Conservation (phyloP, 2,329 filamentous ascomycete genomes). For the Cercospora sp. region DNA sequence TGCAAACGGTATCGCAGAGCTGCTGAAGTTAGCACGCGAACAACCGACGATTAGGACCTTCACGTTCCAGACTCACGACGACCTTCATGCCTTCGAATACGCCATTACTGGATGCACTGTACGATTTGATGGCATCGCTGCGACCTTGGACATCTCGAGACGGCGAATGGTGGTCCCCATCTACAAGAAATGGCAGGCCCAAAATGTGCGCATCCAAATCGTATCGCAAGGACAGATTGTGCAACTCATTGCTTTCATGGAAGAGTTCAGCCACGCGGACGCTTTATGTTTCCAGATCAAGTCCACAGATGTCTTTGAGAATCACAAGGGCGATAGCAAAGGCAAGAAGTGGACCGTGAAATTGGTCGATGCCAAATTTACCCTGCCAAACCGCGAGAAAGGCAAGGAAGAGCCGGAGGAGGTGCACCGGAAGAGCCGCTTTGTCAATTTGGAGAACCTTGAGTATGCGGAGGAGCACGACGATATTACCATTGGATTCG, state of each 20-base stretch:
- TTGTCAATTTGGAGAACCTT: slow-evolving; percentile 81
- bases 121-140: slow-evolving; percentile 55
- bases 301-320: slow-evolving; percentile 79
- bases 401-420: slow-evolving; percentile 56
- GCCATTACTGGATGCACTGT: slow-evolving; percentile 80
- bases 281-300: slow-evolving; percentile 89
- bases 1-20: slow-evolving; percentile 62
- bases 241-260: slow-evolving; percentile 83
- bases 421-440: slow-evolving; percentile 64
- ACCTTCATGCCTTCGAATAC: slow-evolving; percentile 76
- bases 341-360: slow-evolving; percentile 67
- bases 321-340: slow-evolving; percentile 43
- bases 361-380: slow-evolving; percentile 88
- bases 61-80: slow-evolving; percentile 44
- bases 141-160: slow-evolving; percentile 76
- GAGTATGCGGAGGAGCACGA: slow-evolving; percentile 92
- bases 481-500: slow-evolving; percentile 84
- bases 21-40: slow-evolving; percentile 57
- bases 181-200: slow-evolving; percentile 91
- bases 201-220: slow-evolving; percentile 75
- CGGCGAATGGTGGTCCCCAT: slow-evolving; percentile 79
- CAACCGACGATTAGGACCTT: slow-evolving; percentile 71
- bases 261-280: slow-evolving; percentile 81
- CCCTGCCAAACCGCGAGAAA: slow-evolving; percentile 63
- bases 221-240: slow-evolving; percentile 72